Conservation (phyloP, 2,329 filamentous ascomycete species). For the Cladosporium sp. region DNA sequence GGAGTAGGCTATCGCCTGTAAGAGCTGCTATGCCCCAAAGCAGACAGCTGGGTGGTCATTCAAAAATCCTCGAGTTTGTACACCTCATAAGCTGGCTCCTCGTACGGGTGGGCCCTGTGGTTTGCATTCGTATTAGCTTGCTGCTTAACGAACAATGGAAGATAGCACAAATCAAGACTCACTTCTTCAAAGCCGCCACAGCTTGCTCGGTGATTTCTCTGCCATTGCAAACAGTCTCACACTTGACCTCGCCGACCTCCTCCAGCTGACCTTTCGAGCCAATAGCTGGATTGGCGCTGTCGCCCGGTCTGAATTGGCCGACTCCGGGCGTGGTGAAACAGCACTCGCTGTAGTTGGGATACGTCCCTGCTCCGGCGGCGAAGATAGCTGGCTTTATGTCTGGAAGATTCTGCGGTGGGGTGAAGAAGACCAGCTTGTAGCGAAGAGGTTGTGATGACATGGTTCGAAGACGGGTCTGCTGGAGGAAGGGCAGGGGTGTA, state of each 20-base stretch:
- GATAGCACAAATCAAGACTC: too few relatives aligned
- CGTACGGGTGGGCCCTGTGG: conserved; percentile 45
- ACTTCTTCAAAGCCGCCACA: conserved; percentile 64
- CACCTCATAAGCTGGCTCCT: conserved; percentile 43
- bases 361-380: conserved; percentile 41
- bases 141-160: too few relatives aligned
- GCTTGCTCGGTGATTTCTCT: conserved; percentile 54
- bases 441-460: conserved; percentile 12
- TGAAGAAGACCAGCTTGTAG: conserved; percentile 45
- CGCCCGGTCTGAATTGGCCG: conserved; percentile 63
- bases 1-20: too few relatives aligned
- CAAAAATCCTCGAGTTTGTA: conserved; percentile 44
- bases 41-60: not conserved
- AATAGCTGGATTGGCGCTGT: conserved; percentile 59
- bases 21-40: too few relatives aligned
- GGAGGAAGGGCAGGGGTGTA: too few relatives aligned
- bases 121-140: too few relatives aligned
- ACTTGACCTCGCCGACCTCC: conserved; percentile 55
- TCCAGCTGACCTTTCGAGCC: conserved; percentile 56
- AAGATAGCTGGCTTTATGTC: conserved; percentile 44
- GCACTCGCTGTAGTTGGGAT: conserved; percentile 43
- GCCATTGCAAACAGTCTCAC: conserved; percentile 61
- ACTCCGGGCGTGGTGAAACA: conserved; percentile 47
- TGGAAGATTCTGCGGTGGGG: conserved; percentile 35
- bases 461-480: not conserved